Conservation (phyloP, 805 yeast genomes). For the Pichia manshurica region DNA sequence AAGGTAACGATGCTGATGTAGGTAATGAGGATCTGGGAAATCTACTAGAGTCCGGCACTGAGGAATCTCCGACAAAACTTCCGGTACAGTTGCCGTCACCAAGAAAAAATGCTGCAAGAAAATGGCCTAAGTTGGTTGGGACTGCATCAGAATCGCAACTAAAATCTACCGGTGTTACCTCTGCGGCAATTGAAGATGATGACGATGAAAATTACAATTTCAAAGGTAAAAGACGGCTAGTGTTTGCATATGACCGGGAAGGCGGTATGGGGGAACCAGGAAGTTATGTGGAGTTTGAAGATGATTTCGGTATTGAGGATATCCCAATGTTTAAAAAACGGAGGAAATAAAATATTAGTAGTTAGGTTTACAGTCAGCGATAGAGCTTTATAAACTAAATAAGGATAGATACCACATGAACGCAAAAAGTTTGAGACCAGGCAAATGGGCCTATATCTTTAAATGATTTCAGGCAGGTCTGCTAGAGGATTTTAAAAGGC, state of each 20-base stretch:
- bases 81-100: constrained; percentile 49
- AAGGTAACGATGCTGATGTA: neutral
- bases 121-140: constrained; percentile 45
- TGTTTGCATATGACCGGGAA: neutral
- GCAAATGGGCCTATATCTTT: too few relatives aligned
- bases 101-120: constrained; percentile 38
- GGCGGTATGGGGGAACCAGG: neutral
- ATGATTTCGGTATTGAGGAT: constrained; percentile 9
- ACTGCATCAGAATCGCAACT: constrained; percentile 35
- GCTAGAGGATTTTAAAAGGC: neutral
- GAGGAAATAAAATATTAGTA: neutral
- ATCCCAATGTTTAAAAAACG: constrained; percentile 11
- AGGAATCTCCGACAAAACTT: constrained; percentile 13
- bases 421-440: too few relatives aligned
- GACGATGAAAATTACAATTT: constrained; percentile 4
- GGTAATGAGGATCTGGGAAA: neutral
- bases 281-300: constrained; percentile 5
- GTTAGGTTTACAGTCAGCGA: too few relatives aligned
- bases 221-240: constrained; percentile 2
- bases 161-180: constrained; percentile 2
- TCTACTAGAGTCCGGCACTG: neutral
- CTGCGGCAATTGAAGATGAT: neutral
- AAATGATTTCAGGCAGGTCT: too few relatives aligned
- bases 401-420: too few relatives aligned
- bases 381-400: too few relatives aligned